phyloP scores from a whole-genome alignment of 192 early-diverging fungal species.

The Backusella australiensis region DNA sequence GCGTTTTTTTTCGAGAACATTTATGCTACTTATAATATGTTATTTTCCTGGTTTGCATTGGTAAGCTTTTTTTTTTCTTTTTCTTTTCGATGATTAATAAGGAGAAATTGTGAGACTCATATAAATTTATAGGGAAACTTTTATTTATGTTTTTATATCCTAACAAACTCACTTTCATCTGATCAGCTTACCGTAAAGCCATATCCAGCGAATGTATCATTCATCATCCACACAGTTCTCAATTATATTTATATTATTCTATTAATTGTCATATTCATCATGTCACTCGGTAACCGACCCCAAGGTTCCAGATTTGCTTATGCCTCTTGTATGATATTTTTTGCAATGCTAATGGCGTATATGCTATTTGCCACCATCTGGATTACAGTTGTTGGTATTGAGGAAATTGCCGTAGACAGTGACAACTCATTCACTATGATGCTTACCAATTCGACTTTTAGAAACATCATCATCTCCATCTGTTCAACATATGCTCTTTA shows the following conservation, averaged over 20 bases:
- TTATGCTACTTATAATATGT: slow-evolving; percentile 66
- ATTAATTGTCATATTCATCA: slow-evolving; percentile 78
- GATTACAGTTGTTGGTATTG: slow-evolving; percentile 57
- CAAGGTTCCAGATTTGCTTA: slow-evolving; percentile 70
- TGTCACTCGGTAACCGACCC: slow-evolving; percentile 91
- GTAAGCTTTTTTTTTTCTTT: slow-evolving; percentile 44
- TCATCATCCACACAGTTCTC: slow-evolving; percentile 41
- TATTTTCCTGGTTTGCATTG: slow-evolving; percentile 77
- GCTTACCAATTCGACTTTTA: slow-evolving; percentile 41
- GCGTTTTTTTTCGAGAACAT: slow-evolving; percentile 61
- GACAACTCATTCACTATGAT: neutral
- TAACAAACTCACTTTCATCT: slow-evolving; percentile 38
- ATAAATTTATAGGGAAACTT: slow-evolving; percentile 59
- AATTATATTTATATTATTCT: slow-evolving; percentile 56
- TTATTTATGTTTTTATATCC: slow-evolving; percentile 55
- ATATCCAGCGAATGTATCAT: slow-evolving; percentile 36
- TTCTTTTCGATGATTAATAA: too few relatives aligned
- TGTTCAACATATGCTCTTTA: slow-evolving; percentile 68
- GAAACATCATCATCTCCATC: slow-evolving; percentile 60
- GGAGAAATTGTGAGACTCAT: slow-evolving; percentile 42
- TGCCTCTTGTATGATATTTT: slow-evolving; percentile 69
- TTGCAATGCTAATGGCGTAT: slow-evolving; percentile 83
- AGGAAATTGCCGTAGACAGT: neutral
- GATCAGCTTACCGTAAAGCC: slow-evolving; percentile 13
- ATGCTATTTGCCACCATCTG: slow-evolving; percentile 79